These are phyloP conservation scores for Crotalaria pallida DNA, from an alignment of 306 rosid genomes.

Conservation along the genomic window DNA sequence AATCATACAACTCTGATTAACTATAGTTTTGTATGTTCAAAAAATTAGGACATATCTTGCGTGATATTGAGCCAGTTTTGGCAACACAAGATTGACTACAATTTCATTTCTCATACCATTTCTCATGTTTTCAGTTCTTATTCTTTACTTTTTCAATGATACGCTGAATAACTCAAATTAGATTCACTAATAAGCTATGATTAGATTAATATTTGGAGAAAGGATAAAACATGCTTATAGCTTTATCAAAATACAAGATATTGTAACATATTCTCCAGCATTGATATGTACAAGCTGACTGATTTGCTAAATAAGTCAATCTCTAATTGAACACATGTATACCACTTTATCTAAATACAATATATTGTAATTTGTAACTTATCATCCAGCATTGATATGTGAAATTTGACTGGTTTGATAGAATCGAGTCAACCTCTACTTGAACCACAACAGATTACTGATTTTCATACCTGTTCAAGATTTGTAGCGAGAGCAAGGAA, in stretches of 20 bases:
- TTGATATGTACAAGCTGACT: not conserved
- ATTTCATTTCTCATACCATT: not conserved
- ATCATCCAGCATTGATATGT: too few species aligned
- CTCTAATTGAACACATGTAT: too few species aligned
- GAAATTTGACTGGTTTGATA: too few species aligned
- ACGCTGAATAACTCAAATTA: not conserved
- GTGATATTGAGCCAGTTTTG: not conserved
- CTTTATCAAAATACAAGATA: not conserved
- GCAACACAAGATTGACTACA: not conserved
- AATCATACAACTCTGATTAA: not conserved
- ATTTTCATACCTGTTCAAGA: conserved; percentile 71
- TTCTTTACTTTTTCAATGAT: not conserved
- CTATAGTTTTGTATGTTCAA: not conserved
- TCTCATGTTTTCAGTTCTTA: not conserved
- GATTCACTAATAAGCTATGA: not conserved
- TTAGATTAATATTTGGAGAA: not conserved
- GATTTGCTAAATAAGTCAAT: not conserved
- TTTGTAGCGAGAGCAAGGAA: conserved; percentile 90
- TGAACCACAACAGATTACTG: not conserved
- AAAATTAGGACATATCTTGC: not conserved
- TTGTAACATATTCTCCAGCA: not conserved
- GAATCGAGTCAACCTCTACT: too few species aligned
- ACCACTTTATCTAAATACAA: too few species aligned
- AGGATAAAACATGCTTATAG: not conserved
- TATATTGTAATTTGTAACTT: too few species aligned